These are phyloP conservation scores for Eimeria necatrix DNA, from an alignment of 169 alveolate species.

Conservation along the genomic window DNA sequence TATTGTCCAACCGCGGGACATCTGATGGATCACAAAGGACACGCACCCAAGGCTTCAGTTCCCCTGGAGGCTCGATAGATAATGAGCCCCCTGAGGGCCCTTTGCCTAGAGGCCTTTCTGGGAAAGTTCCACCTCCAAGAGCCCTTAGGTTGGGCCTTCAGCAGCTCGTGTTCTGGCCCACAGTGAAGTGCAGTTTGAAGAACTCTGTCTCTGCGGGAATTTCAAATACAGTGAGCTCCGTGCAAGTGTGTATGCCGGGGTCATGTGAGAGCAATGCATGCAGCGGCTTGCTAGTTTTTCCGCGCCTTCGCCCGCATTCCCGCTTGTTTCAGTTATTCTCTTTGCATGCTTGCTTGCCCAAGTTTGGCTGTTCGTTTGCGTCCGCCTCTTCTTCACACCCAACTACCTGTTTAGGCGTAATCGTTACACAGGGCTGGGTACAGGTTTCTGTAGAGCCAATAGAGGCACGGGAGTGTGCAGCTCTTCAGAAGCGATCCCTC, in stretches of 20 bases:
- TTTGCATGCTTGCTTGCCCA: no score
- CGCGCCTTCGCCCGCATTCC: not conserved
- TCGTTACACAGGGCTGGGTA: no score
- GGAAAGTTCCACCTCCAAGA: not conserved
- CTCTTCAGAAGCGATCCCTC: not conserved
- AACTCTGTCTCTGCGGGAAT: conserved; percentile 56
- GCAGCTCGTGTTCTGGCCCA: conserved; percentile 42
- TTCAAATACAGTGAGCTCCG: not conserved
- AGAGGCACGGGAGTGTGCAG: not conserved
- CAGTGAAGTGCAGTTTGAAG: conserved; percentile 53
- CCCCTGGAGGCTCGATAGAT: not conserved
- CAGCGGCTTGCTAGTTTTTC: not conserved
- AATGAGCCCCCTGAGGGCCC: not conserved
- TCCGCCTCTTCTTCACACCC: no score
- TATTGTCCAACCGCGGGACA: no score
- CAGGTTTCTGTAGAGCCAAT: no score
- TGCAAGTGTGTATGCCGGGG: no score
- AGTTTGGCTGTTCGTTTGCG: no score
- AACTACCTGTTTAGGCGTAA: no score
- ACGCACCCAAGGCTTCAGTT: not conserved
- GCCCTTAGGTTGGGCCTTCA: conserved; percentile 43
- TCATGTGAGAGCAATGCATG: no score
- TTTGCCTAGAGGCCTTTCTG: no score
- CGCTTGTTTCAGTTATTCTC: no score
- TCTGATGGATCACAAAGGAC: no score